Percentiles rank a stretch among this genome's conserved stretches.
Evolutionary conservation across 2,329 filamentous ascomycete species (phyloP).

Genomic region (Xylariaceae sp.): DNA sequence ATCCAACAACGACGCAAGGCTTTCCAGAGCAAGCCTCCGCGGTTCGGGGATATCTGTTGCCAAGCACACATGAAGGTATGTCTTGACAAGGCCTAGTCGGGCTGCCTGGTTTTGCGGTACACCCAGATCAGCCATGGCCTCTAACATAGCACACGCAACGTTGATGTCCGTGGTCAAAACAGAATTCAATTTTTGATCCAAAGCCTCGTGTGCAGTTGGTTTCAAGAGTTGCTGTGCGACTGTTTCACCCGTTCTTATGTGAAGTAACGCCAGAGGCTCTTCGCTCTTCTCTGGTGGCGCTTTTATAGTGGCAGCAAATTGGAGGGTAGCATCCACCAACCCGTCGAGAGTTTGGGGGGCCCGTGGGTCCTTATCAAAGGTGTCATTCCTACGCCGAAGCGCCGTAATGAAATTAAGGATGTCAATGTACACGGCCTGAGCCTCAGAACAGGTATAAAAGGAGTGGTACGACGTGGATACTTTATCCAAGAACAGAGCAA

Average conservation of each 20-base stretch:
- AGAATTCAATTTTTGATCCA: conserved; percentile 33
- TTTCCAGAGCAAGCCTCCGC: conserved; percentile 44
- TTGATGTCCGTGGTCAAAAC: conserved; percentile 39
- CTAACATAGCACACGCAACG: conserved; percentile 39
- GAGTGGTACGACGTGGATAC: conserved; percentile 15
- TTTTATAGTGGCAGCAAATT: not conserved
- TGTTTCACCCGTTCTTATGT: conserved; percentile 20
- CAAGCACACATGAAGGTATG: conserved; percentile 43
- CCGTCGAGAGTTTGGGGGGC: not conserved
- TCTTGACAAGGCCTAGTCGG: conserved; percentile 33
- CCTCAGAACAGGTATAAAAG: conserved; percentile 25
- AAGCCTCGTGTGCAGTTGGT: conserved; percentile 12
- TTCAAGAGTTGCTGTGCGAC: conserved; percentile 33
- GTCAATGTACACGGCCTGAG: conserved; percentile 31
- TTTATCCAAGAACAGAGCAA: conserved; percentile 20
- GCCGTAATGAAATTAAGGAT: conserved; percentile 26
- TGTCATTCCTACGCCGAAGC: not conserved
- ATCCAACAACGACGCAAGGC: conserved; percentile 46
- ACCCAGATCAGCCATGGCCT: conserved; percentile 31
- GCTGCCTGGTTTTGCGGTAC: conserved; percentile 21
- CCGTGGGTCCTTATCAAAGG: not conserved
- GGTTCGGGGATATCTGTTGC: conserved; percentile 40
- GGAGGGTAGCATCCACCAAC: not conserved
- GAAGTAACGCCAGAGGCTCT: conserved; percentile 21
- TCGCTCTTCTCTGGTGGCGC: conserved; percentile 1